Percentiles rank a stretch among this genome's conserved stretches.
Conservation (phyloP, 768 basidiomycete genomes). For the Mrakia frigida region DNA sequence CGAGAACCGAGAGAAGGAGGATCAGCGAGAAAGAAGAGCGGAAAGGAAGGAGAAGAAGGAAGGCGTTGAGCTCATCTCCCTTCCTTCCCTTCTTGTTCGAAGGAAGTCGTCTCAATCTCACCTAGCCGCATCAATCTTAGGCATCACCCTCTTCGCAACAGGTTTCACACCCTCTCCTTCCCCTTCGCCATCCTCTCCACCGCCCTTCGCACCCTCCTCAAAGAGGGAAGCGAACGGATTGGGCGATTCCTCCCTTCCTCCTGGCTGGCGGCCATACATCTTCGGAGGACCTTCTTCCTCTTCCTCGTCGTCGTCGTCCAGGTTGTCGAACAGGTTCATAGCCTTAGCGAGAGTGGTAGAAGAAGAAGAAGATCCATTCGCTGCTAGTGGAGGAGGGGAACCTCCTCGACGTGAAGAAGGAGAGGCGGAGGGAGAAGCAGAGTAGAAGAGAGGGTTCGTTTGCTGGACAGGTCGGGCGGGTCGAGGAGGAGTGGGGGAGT, state of each 20-base stretch:
- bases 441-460: slow-evolving; percentile 18
- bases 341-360: not conserved
- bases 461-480: slow-evolving; percentile 28
- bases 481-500: slow-evolving; percentile 37
- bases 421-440: slow-evolving; percentile 26
- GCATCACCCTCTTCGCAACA: slow-evolving; percentile 51
- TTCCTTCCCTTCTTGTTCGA: not conserved
- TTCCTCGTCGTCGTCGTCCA: slow-evolving; percentile 20
- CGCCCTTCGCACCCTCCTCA: slow-evolving; percentile 2
- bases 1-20: not conserved
- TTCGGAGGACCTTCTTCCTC: not conserved
- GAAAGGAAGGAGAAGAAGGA: not conserved
- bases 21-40: not conserved
- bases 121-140: slow-evolving; percentile 64
- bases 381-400: not conserved
- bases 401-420: slow-evolving; percentile 28
- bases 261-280: not conserved
- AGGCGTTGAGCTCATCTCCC: not conserved
- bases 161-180: slow-evolving; percentile 43
- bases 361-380: not conserved
- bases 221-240: not conserved
- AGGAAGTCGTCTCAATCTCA: slow-evolving; percentile 35
- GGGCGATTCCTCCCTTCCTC: slow-evolving; percentile 30
- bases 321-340: slow-evolving; percentile 19
- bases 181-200: slow-evolving; percentile 32